Conservation (phyloP, 805 yeast species). For the Novakomyces olei region DNA sequence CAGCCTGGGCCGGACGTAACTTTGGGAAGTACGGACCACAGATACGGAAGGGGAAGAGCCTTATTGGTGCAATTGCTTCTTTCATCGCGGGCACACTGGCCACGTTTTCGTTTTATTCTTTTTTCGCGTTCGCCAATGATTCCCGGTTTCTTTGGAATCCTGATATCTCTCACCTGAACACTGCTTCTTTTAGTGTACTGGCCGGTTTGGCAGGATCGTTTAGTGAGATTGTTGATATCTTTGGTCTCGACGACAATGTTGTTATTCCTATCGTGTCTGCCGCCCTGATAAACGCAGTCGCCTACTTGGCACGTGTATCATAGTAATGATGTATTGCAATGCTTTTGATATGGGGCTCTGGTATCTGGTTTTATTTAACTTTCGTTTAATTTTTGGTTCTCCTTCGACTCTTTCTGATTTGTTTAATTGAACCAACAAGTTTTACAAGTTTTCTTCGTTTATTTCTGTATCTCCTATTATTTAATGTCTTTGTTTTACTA, state of each 20-base stretch:
- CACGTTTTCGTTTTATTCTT: constrained; percentile 30
- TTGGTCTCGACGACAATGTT: constrained; percentile 71
- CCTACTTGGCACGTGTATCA: too few species aligned
- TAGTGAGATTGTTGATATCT: constrained; percentile 64
- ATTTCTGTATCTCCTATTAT: too few species aligned
- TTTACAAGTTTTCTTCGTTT: too few species aligned
- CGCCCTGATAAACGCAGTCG: constrained; percentile 34
- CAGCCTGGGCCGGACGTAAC: constrained; percentile 75
- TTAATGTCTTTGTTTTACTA: too few species aligned
- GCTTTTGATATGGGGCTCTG: too few species aligned
- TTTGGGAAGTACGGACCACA: constrained; percentile 71
- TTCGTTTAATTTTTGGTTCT: too few species aligned
- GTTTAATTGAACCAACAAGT: too few species aligned
- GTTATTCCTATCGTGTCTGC: constrained; percentile 84
- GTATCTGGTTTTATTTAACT: too few species aligned
- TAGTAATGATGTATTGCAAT: too few species aligned
- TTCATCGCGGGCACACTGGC: constrained; percentile 45
- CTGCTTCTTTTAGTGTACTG: constrained; percentile 31
- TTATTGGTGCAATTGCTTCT: constrained; percentile 84
- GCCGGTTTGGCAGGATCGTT: constrained; percentile 69
- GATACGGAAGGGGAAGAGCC: constrained; percentile 48
- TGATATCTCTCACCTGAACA: constrained; percentile 32
- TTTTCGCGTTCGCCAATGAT: constrained; percentile 31
- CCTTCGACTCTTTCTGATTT: too few species aligned
- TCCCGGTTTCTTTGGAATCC: too few species aligned